phyloP scores from a whole-genome alignment of 768 basidiomycete species.

The Suillus decipiens region DNA sequence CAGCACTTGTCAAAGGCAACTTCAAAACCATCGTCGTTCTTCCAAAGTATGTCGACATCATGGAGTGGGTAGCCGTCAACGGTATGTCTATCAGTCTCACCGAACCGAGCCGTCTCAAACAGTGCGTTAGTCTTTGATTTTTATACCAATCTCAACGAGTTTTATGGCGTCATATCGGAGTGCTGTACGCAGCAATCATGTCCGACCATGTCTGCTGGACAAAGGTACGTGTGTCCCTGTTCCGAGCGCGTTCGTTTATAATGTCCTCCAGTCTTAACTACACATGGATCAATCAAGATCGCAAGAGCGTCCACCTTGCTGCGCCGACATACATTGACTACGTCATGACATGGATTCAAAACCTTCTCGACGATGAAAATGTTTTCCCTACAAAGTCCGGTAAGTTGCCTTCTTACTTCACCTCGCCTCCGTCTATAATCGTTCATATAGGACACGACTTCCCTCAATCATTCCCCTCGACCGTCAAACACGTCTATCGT shows the following conservation, averaged over 20 bases:
- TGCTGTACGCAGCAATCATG: conserved; percentile 89
- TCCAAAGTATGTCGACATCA: conserved; percentile 93
- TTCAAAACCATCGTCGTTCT: conserved; percentile 98
- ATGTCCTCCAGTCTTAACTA: conserved; percentile 72
- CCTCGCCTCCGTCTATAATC: conserved; percentile 6
- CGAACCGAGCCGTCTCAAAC: not conserved
- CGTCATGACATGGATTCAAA: conserved; percentile 97
- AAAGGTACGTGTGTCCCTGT: conserved; percentile 54
- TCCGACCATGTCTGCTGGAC: conserved; percentile 90
- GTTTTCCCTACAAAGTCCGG: conserved; percentile 96
- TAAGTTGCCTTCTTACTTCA: conserved; percentile 35
- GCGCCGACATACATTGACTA: conserved; percentile 98
- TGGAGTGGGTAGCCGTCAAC: conserved; percentile 97
- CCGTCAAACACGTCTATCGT: conserved; percentile 91
- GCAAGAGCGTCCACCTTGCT: conserved; percentile 83
- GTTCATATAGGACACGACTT: conserved; percentile 72
- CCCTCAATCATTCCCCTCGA: conserved; percentile 84
- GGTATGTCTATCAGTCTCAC: conserved; percentile 49
- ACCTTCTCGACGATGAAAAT: conserved; percentile 90
- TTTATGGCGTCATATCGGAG: conserved; percentile 93
- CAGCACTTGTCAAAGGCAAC: conserved; percentile 95
- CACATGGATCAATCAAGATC: conserved; percentile 91
- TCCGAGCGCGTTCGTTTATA: not conserved
- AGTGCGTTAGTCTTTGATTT: conserved; percentile 83
- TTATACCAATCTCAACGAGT: conserved; percentile 95